Evolutionary conservation across 108 stramenopile genomes (phyloP).

Genomic region (Phaeodactylum tricornutum): DNA sequence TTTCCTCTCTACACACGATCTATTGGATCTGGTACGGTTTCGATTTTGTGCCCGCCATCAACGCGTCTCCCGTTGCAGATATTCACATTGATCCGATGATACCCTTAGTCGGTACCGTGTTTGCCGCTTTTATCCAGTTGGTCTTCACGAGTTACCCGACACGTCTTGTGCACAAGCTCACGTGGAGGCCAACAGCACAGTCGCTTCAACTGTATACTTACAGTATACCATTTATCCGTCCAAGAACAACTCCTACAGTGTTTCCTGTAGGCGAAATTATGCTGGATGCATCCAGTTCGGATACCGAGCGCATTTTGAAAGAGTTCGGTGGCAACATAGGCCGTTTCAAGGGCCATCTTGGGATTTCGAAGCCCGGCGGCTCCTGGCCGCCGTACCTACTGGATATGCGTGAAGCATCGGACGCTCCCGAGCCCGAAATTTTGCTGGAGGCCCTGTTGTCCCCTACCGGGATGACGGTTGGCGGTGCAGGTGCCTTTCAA

Average conservation of each 20-base stretch:
- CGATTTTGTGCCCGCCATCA: slow-evolving; percentile 23
- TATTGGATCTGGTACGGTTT: slow-evolving; percentile 24
- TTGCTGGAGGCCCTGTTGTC: slow-evolving; percentile 2
- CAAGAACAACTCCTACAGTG: not conserved
- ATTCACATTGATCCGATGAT: slow-evolving; percentile 17
- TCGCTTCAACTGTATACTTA: slow-evolving; percentile 7
- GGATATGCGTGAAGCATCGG: slow-evolving; percentile 2
- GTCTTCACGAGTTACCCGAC: slow-evolving; percentile 11
- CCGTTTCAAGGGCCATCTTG: slow-evolving; percentile 9
- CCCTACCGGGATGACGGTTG: not conserved
- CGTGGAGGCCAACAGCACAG: slow-evolving; percentile 1
- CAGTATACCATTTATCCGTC: slow-evolving; percentile 11
- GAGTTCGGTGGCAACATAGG: slow-evolving; percentile 4
- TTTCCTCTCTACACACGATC: slow-evolving; percentile 13
- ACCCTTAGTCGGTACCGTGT: slow-evolving; percentile 2
- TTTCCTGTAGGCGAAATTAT: slow-evolving; percentile 12
- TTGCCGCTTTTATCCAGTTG: slow-evolving; percentile 12
- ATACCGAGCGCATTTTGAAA: slow-evolving; percentile 12
- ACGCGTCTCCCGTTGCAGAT: slow-evolving; percentile 10
- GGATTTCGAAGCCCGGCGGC: not conserved
- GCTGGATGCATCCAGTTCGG: slow-evolving; percentile 6
- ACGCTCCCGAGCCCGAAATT: slow-evolving; percentile 1
- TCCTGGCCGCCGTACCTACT: slow-evolving; percentile 5
- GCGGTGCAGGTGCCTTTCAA: not conserved
- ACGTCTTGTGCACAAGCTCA: slow-evolving; percentile 10